These are phyloP conservation scores for Amanita brunnescens DNA, from an alignment of 768 basidiomycete species.

Conservation along the genomic window DNA sequence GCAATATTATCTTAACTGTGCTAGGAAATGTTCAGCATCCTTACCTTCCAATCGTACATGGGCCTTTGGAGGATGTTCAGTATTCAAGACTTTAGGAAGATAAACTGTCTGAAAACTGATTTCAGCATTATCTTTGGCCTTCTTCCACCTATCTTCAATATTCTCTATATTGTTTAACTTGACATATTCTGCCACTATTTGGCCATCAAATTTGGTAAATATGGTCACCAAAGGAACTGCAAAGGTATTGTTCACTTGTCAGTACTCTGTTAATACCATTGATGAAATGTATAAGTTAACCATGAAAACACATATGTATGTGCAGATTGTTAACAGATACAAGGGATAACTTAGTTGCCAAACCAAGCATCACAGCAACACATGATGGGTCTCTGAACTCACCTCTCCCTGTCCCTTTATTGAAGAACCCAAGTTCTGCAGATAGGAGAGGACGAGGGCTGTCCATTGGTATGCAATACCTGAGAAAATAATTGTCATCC, in stretches of 20 bases:
- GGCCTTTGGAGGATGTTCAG: neutral
- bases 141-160: slow-evolving; percentile 6
- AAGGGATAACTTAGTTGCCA: too few relatives aligned
- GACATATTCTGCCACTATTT: slow-evolving; percentile 15
- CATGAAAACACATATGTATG: too few relatives aligned
- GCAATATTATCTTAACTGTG: too few relatives aligned
- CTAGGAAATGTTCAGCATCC: neutral
- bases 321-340: too few relatives aligned
- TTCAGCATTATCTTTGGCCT: slow-evolving; percentile 11
- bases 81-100: neutral
- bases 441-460: slow-evolving; percentile 17
- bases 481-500: slow-evolving; percentile 11
- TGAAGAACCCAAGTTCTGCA: slow-evolving; percentile 23
- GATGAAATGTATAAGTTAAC: too few relatives aligned
- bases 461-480: slow-evolving; percentile 30
- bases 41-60: neutral
- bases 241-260: neutral
- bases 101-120: slow-evolving; percentile 10
- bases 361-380: too few relatives aligned
- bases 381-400: too few relatives aligned
- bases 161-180: neutral
- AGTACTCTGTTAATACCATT: too few relatives aligned
- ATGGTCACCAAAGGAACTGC: slow-evolving; percentile 30
- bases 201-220: slow-evolving; percentile 30
- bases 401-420: slow-evolving; percentile 19